Percentiles rank a stretch among this genome's conserved stretches.
phyloP scores from a whole-genome alignment of 176 grass and related monocot genomes.

The Saccharum spontaneum region DNA sequence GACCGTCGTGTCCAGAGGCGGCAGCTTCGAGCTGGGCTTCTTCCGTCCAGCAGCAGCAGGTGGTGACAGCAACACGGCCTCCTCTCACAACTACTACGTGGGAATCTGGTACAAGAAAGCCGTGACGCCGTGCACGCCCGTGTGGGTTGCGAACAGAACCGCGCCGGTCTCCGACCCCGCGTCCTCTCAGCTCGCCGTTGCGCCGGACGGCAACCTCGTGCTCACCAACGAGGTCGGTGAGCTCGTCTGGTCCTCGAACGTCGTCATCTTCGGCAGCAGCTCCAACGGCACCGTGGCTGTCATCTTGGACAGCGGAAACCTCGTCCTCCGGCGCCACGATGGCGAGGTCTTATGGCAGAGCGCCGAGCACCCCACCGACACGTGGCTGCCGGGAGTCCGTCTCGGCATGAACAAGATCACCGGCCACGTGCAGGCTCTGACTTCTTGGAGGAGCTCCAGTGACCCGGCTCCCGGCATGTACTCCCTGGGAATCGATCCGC shows the following conservation, averaged over 20 bases:
- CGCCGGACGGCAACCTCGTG: slow-evolving; percentile 41
- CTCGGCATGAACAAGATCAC: slow-evolving; percentile 43
- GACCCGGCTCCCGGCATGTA: slow-evolving; percentile 48
- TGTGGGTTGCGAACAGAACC: slow-evolving; percentile 61
- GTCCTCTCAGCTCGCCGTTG: slow-evolving; percentile 27
- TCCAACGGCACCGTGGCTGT: slow-evolving; percentile 1
- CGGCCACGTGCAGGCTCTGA: slow-evolving; percentile 25
- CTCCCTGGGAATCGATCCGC: slow-evolving; percentile 35
- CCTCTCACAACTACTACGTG: slow-evolving; percentile 30
- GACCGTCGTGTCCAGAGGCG: slow-evolving; percentile 45
- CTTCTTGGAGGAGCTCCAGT: slow-evolving; percentile 41
- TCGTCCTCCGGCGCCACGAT: slow-evolving; percentile 24
- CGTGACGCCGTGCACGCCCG: slow-evolving; percentile 24
- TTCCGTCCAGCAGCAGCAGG: slow-evolving; percentile 28
- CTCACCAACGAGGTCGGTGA: slow-evolving; percentile 26
- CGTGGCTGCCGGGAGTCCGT: slow-evolving; percentile 43
- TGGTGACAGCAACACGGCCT: neutral
- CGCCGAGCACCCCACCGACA: slow-evolving; percentile 49
- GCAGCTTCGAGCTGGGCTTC: slow-evolving; percentile 57
- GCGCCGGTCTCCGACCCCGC: slow-evolving; percentile 39
- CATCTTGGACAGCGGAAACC: slow-evolving; percentile 50
- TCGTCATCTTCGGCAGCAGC: neutral
- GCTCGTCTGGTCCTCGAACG: slow-evolving; percentile 48
- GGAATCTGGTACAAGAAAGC: slow-evolving; percentile 58
- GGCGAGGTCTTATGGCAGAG: slow-evolving; percentile 55